Evolutionary conservation across 2,329 filamentous ascomycete genomes (phyloP).

Genomic region (Diaporthe australafricana): DNA sequence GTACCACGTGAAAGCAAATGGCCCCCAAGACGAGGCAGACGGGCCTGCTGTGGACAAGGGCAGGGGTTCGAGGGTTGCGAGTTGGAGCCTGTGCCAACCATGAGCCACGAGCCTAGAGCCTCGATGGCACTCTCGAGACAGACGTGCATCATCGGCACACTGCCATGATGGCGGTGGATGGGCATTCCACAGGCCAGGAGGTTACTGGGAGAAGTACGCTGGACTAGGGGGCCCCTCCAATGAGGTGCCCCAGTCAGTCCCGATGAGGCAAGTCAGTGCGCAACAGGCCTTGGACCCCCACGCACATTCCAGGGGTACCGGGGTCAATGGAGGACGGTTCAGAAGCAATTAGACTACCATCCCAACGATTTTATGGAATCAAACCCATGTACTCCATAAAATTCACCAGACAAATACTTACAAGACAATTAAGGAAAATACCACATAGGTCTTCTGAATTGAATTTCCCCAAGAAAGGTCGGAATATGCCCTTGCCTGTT

Average conservation of each 20-base stretch:
- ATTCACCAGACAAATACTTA: too few relatives aligned
- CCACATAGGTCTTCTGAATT: too few relatives aligned
- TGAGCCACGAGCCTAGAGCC: neutral
- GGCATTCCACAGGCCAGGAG: neutral
- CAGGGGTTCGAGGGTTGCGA: neutral
- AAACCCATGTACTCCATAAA: too few relatives aligned
- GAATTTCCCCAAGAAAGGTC: too few relatives aligned
- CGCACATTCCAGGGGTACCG: neutral
- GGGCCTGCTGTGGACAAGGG: neutral
- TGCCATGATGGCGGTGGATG: neutral
- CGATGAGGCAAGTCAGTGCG: conserved; percentile 1
- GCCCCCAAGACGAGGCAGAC: conserved; percentile 12
- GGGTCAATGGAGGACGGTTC: too few relatives aligned
- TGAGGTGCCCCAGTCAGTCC: conserved; percentile 1
- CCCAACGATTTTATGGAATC: too few relatives aligned
- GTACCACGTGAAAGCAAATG: neutral
- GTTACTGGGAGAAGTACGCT: neutral
- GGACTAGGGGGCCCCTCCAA: neutral
- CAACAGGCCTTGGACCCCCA: neutral
- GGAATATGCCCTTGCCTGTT: too few relatives aligned
- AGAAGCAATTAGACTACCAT: too few relatives aligned
- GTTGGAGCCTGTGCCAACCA: neutral
- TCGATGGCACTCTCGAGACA: neutral
- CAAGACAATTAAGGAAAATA: too few relatives aligned
- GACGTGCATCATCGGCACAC: neutral